Evolutionary conservation across 148 eudicot species (phyloP).

Genomic region (Rhododendron williamsianum): DNA sequence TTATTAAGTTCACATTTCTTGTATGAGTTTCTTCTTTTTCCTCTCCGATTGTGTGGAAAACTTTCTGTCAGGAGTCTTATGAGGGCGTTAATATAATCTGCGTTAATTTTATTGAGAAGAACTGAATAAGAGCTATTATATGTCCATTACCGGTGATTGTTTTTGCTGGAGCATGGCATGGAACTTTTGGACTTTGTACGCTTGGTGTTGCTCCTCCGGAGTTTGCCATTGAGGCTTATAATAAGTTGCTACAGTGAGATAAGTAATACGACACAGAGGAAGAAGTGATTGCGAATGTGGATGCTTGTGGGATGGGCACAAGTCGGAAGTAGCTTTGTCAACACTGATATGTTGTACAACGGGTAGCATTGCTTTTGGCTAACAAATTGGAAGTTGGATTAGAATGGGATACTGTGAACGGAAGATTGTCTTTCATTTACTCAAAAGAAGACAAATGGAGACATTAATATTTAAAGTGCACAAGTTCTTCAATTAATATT

Average conservation of each 20-base stretch:
- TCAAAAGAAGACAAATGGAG: background rate
- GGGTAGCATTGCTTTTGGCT: background rate
- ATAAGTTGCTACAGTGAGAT: background rate
- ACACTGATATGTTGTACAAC: background rate
- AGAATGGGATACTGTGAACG: background rate
- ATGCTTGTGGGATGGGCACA: background rate
- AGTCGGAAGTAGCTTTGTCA: background rate
- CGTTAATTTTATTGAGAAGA: background rate
- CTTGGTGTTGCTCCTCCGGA: background rate
- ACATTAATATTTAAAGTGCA: background rate
- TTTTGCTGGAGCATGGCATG: background rate
- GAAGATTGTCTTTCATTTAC: background rate
- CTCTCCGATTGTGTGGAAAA: background rate
- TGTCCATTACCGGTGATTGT: background rate
- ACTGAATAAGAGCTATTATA: background rate
- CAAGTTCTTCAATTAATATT: background rate
- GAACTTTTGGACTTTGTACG: background rate
- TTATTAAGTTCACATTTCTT: background rate
- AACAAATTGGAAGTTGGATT: background rate
- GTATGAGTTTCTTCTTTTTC: background rate
- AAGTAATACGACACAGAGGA: background rate
- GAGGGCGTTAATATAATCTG: background rate
- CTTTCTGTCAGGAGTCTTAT: background rate
- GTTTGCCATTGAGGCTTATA: background rate
- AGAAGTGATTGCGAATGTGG: background rate